Evolutionary conservation across 2,329 filamentous ascomycete genomes (phyloP), one percentile per base, ranked within the genome.

Genomic region (Aspergillus sp.): DNA sequence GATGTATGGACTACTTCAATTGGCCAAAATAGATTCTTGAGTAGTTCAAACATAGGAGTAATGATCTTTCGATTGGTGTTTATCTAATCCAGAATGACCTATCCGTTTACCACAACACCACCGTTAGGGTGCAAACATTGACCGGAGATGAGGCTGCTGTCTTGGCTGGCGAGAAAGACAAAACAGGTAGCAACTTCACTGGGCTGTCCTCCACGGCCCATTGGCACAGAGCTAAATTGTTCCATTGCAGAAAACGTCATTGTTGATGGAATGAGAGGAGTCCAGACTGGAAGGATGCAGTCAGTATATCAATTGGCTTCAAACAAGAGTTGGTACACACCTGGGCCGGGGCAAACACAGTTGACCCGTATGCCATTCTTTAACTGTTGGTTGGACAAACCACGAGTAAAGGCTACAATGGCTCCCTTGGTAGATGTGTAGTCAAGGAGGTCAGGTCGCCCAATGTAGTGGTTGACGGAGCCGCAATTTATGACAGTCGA

Each of bases 401-500:
- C 85, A 33, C 86, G 81, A 0, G 86, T 91, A 68, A 93, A 93
- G 2, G 86, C 78, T 3, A 91, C 70, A 54, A 93, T 84, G 45
- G 85, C 86, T 33, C 86, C 86, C 52, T 72, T 72, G 35, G 83
- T 88, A 1, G 83, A 81, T 0, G 86, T 89, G 70, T 93, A 91
- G 66, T 93, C 86, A 42, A 93, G 78, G 2, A 91, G 76, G 57
- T 91, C 86, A 0, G 83, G 83, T 1, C 86, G 83, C 35, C 87
- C 87, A 48, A 89, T 79, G 68, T 91, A 93, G 28, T 83, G 85
- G 64, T 91, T 91, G 63, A 93, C 83, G 30, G 85, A 89, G 40
- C 86, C 82, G 62, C 88, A 89, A 72, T 91, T 93, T 76, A 94
- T 88, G 64, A 94, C 88, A 28, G 80, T 82, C 47, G 80, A 77